Conservation (phyloP, 176 grass and related monocot genomes). For the Pontederia paniculata region DNA sequence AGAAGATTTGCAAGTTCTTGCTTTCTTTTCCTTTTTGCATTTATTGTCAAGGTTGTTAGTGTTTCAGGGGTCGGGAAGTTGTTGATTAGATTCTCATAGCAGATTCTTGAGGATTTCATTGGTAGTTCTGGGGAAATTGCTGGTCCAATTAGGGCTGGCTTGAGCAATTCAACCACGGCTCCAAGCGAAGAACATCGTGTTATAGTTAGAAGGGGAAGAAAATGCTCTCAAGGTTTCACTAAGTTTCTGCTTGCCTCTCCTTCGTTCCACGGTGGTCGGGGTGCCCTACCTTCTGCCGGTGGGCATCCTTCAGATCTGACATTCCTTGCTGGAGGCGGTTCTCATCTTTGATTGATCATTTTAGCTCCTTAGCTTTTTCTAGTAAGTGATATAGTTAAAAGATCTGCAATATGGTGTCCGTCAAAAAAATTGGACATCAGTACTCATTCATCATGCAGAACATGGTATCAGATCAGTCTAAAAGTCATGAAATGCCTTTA, state of each 20-base stretch:
- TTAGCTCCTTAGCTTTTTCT: conserved; percentile 25
- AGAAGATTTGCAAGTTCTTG: too few relatives aligned
- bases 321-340: conserved; percentile 62
- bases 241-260: conserved; percentile 82
- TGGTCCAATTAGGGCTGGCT: conserved; percentile 78
- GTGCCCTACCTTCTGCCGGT: conserved; percentile 84
- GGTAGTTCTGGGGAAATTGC: conserved; percentile 16
- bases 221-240: conserved; percentile 45
- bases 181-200: conserved; percentile 38
- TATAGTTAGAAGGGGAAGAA: conserved; percentile 31
- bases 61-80: too few relatives aligned
- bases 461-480: conserved; percentile 24
- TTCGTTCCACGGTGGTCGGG: conserved; percentile 74
- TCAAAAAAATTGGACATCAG: conserved; percentile 28
- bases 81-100: neutral
- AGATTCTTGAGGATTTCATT: neutral
- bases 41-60: too few relatives aligned
- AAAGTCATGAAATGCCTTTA: conserved; percentile 28
- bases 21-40: too few relatives aligned
- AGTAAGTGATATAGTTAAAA: conserved; percentile 19
- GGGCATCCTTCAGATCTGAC: conserved; percentile 87
- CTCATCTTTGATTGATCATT: conserved; percentile 26
- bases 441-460: conserved; percentile 32
- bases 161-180: conserved; percentile 58
- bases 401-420: conserved; percentile 39